Evolutionary conservation across 2,329 filamentous ascomycete genomes (phyloP).

Genomic region (Curvularia lunata): DNA sequence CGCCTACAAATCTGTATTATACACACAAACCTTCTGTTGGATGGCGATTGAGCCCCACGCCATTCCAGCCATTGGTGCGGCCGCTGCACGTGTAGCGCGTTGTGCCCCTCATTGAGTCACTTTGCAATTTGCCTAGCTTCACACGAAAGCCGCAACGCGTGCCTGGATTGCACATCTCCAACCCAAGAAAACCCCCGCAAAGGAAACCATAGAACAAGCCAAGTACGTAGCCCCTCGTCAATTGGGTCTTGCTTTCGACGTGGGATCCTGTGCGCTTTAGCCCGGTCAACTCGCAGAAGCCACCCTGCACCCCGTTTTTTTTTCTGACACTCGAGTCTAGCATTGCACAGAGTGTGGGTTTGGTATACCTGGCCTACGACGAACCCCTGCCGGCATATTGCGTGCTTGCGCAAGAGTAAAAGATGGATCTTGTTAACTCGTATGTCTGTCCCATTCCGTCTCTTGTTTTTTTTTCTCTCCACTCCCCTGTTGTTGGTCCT

Average conservation of each 20-base stretch:
- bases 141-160: not conserved
- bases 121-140: conserved; percentile 4
- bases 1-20: conserved; percentile 5
- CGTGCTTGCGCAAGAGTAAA: conserved; percentile 32
- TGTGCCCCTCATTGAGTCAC: conserved; percentile 5
- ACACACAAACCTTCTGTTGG: not conserved
- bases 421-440: conserved; percentile 53
- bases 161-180: not conserved
- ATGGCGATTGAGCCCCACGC: not conserved
- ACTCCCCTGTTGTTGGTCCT: not conserved
- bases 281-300: conserved; percentile 22
- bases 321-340: not conserved
- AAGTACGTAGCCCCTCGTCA: not conserved
- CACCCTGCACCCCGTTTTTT: not conserved
- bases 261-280: conserved; percentile 23
- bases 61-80: not conserved
- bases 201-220: not conserved
- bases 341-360: conserved; percentile 16
- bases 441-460: conserved; percentile 32
- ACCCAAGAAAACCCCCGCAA: not conserved
- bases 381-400: conserved; percentile 27
- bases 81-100: not conserved
- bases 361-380: conserved; percentile 18
- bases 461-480: conserved; percentile 4
- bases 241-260: conserved; percentile 34